A percentile compares a stretch with the other conserved stretches of the same genome.
These are phyloP conservation scores for Mikania micrantha DNA, from an alignment of 129 eudicot genomes.

Conservation along the genomic window DNA sequence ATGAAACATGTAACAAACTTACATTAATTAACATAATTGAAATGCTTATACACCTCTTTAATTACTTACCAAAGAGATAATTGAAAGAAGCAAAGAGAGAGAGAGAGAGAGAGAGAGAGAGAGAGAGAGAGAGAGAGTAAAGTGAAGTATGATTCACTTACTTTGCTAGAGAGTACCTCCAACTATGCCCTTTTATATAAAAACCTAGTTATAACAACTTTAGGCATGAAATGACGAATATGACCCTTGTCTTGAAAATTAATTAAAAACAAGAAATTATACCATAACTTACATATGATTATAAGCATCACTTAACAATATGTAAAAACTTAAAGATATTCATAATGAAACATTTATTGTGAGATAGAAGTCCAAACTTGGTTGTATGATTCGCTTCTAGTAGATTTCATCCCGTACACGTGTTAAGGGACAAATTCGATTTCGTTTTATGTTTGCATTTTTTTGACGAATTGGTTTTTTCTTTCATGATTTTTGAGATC, in stretches of 20 bases:
- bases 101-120: conserved; percentile 32
- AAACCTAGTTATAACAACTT: conserved; percentile 19
- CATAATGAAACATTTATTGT: conserved; percentile 1
- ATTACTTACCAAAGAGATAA: conserved; percentile 19
- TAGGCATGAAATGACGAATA: conserved; percentile 14
- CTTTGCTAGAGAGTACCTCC: conserved; percentile 23
- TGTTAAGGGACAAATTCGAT: conserved; percentile 29
- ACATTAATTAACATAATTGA: too few relatives aligned
- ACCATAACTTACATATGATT: neutral
- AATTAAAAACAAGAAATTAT: neutral
- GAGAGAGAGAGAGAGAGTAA: conserved; percentile 25
- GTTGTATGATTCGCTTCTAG: neutral
- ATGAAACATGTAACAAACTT: neutral
- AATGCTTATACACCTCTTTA: too few relatives aligned
- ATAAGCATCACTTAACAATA: neutral
- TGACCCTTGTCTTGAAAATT: conserved; percentile 13
- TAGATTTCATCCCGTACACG: conserved; percentile 24
- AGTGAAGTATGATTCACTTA: conserved; percentile 17
- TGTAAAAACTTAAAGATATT: neutral
- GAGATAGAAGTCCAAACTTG: conserved; percentile 1
- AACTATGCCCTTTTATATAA: conserved; percentile 28
- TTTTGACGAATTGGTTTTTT: neutral
- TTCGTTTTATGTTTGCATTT: conserved; percentile 20
- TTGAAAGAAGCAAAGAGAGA: conserved; percentile 4
- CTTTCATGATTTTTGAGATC: conserved; percentile 6